These are phyloP conservation scores for Furcasterigmium furcatum DNA, from an alignment of 2,329 filamentous ascomycete genomes.

Conservation along the genomic window DNA sequence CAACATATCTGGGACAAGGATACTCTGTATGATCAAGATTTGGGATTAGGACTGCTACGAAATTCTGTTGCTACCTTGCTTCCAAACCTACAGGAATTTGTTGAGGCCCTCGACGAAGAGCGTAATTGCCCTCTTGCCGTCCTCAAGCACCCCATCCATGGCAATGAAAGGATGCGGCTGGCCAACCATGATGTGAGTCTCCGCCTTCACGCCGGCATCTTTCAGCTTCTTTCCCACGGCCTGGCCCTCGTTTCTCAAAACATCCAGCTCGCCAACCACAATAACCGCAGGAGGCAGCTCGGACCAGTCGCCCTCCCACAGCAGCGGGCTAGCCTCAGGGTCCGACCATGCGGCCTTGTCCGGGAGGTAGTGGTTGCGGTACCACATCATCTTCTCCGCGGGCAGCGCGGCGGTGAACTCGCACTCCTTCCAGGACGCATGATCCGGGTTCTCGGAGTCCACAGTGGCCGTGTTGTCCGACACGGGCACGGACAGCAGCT, in stretches of 20 bases:
- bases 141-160: slow-evolving; percentile 52
- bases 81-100: not conserved
- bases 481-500: slow-evolving; percentile 55
- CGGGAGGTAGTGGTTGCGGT: slow-evolving; percentile 54
- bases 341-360: slow-evolving; percentile 38
- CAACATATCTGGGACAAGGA: too few relatives aligned
- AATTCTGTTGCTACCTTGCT: too few relatives aligned
- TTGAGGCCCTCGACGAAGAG: slow-evolving; percentile 26
- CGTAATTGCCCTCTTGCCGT: slow-evolving; percentile 47
- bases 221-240: slow-evolving; percentile 45
- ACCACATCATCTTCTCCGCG: slow-evolving; percentile 58
- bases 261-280: slow-evolving; percentile 53
- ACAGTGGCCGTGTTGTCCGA: slow-evolving; percentile 57
- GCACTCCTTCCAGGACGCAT: slow-evolving; percentile 45
- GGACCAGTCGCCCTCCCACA: slow-evolving; percentile 47
- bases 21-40: too few relatives aligned
- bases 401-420: slow-evolving; percentile 49
- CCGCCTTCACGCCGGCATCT: slow-evolving; percentile 40
- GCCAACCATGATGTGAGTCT: slow-evolving; percentile 47
- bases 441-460: slow-evolving; percentile 25
- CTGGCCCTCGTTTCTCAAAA: slow-evolving; percentile 52
- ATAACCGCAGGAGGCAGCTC: slow-evolving; percentile 47
- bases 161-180: slow-evolving; percentile 58
- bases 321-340: slow-evolving; percentile 51
- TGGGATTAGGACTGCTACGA: too few relatives aligned